Evolutionary conservation across 2,329 filamentous ascomycete genomes (phyloP).

Genomic region (Fusarium equiseti): DNA sequence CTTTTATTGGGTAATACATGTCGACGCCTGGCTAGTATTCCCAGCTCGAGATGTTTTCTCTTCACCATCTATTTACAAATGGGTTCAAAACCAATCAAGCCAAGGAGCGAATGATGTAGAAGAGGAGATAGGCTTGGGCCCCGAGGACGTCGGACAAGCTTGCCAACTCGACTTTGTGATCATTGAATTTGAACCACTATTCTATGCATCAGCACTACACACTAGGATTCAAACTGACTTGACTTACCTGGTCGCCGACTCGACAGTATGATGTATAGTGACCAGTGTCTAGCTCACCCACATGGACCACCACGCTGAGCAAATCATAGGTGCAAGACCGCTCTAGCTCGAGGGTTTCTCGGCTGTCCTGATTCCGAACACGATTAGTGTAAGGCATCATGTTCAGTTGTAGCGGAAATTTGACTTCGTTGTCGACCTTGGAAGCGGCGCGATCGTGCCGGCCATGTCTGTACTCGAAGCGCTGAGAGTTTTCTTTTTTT

Average conservation of each 20-base stretch:
- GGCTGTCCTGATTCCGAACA: conserved; percentile 63
- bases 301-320: conserved; percentile 90
- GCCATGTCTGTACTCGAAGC: conserved; percentile 79
- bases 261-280: conserved; percentile 93
- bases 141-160: conserved; percentile 86
- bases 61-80: neutral
- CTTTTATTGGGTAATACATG: conserved; percentile 8
- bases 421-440: conserved; percentile 88
- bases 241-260: conserved; percentile 73
- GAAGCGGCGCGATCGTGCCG: conserved; percentile 76
- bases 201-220: conserved; percentile 25
- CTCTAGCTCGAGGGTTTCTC: conserved; percentile 68
- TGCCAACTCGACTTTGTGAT: conserved; percentile 89
- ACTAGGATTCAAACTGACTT: neutral
- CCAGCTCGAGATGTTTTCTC: neutral
- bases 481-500: conserved; percentile 51
- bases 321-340: conserved; percentile 85
- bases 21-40: conserved; percentile 24
- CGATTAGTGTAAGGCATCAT: conserved; percentile 90
- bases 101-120: conserved; percentile 80
- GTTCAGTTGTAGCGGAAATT: conserved; percentile 88
- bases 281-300: conserved; percentile 91
- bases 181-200: conserved; percentile 96
- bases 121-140: conserved; percentile 89
- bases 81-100: conserved; percentile 51